These are phyloP conservation scores for Phytophthora sojae DNA, from an alignment of 352 stramenopile genomes.

Conservation along the genomic window DNA sequence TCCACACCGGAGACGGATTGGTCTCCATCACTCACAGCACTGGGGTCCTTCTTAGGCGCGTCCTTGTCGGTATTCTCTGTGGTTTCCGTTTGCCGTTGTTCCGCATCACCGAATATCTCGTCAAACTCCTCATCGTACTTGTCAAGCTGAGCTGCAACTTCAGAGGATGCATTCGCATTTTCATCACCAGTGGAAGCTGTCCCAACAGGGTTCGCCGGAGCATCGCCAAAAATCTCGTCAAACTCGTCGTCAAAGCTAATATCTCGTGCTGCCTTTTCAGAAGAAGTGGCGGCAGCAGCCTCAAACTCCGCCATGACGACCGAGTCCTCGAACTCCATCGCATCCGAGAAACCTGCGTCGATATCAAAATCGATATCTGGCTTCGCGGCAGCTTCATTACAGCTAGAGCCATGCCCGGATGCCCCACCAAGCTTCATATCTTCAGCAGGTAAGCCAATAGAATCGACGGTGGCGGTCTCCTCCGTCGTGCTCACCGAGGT, in stretches of 20 bases:
- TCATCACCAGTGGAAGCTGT: neutral
- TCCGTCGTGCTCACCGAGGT: neutral
- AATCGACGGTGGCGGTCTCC: neutral
- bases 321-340: neutral
- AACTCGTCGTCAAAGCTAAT: conserved; percentile 24
- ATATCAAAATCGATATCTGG: neutral
- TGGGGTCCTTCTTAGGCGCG: conserved; percentile 9
- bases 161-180: neutral
- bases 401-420: too few species aligned
- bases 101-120: conserved; percentile 30
- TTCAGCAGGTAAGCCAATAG: too few species aligned
- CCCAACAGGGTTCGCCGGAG: neutral
- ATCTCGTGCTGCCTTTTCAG: neutral
- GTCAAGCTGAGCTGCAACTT: neutral
- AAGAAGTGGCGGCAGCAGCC: neutral
- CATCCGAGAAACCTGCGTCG: neutral
- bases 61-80: neutral
- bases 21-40: neutral
- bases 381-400: neutral
- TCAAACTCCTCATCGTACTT: conserved; percentile 32
- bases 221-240: conserved; percentile 33
- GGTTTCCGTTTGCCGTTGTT: neutral
- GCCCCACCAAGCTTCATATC: too few species aligned
- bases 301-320: neutral
- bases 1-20: conserved; percentile 6